Conservation (phyloP, 2,329 filamentous ascomycete species). For the Colletotrichum liriopes region DNA sequence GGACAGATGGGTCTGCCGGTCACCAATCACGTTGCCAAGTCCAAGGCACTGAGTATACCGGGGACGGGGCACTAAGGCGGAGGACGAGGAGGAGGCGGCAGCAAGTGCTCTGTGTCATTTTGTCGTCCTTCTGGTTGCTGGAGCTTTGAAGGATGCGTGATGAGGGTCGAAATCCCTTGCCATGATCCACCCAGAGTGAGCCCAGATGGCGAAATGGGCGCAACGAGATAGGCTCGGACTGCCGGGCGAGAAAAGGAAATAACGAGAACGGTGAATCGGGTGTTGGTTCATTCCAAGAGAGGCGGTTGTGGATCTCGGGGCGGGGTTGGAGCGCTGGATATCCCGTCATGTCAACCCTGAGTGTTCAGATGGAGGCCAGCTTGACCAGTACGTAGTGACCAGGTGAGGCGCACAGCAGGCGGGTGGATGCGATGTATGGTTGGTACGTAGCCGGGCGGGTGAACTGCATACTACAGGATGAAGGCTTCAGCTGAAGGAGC, state of each 20-base stretch:
- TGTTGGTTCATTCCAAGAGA: slow-evolving; percentile 40
- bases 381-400: not conserved
- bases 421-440: not conserved
- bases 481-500: slow-evolving; percentile 1
- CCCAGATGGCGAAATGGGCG: slow-evolving; percentile 35
- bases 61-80: not conserved
- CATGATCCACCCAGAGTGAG: slow-evolving; percentile 31
- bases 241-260: slow-evolving; percentile 37
- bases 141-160: slow-evolving; percentile 33
- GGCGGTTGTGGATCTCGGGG: slow-evolving; percentile 41
- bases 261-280: slow-evolving; percentile 32
- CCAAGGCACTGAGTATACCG: not conserved
- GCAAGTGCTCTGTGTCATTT: slow-evolving; percentile 24
- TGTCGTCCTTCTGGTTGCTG: slow-evolving; percentile 23
- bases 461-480: slow-evolving; percentile 16
- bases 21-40: not conserved
- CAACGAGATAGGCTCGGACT: slow-evolving; percentile 40
- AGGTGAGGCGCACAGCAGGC: not conserved
- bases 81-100: not conserved
- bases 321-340: slow-evolving; percentile 39
- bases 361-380: slow-evolving; percentile 11
- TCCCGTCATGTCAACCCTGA: slow-evolving; percentile 20
- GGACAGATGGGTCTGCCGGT: not conserved
- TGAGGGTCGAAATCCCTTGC: slow-evolving; percentile 29
- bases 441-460: not conserved